Conservation (phyloP, 768 basidiomycete genomes). For the Coprinopsis marcescibilis region DNA sequence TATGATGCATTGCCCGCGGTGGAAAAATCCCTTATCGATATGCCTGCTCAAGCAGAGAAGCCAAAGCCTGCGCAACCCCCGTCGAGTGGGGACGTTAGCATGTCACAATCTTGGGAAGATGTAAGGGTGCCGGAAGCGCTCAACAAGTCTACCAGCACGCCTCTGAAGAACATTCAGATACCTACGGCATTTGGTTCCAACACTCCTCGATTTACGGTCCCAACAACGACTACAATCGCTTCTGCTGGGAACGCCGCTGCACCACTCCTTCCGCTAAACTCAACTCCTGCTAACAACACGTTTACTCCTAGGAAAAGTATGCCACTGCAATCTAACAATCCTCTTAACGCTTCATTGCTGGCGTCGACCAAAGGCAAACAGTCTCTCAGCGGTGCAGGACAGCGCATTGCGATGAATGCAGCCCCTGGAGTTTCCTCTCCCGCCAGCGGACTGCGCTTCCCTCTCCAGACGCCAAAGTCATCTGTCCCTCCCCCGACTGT, state of each 20-base stretch:
- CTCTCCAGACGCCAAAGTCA: constrained; percentile 7
- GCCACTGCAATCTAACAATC: constrained; percentile 9
- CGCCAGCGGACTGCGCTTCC: constrained; percentile 24
- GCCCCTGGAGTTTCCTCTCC: constrained; percentile 22
- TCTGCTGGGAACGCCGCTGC: constrained; percentile 13
- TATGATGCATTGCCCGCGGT: constrained; percentile 54
- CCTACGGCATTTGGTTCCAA: constrained; percentile 19
- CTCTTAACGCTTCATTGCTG: constrained; percentile 13
- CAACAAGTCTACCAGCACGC: constrained; percentile 20
- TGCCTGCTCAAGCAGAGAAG: constrained; percentile 11
- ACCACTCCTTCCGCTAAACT: constrained; percentile 19
- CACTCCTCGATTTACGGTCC: constrained; percentile 30
- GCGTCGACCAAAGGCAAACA: constrained; percentile 17
- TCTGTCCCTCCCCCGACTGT: constrained; percentile 15
- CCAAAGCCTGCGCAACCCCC: background rate
- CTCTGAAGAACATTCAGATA: constrained; percentile 20
- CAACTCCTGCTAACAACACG: constrained; percentile 15
- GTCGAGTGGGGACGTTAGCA: constrained; percentile 16
- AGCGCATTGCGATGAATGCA: constrained; percentile 18
- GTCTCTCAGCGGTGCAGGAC: constrained; percentile 24
- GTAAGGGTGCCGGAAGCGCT: constrained; percentile 26
- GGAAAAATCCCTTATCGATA: constrained; percentile 61
- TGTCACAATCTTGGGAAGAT: constrained; percentile 67
- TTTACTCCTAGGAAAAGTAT: constrained; percentile 27
- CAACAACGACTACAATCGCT: constrained; percentile 17